Conservation (phyloP, 495 filamentous ascomycete genomes). For the Pseudevernia furfuracea region DNA sequence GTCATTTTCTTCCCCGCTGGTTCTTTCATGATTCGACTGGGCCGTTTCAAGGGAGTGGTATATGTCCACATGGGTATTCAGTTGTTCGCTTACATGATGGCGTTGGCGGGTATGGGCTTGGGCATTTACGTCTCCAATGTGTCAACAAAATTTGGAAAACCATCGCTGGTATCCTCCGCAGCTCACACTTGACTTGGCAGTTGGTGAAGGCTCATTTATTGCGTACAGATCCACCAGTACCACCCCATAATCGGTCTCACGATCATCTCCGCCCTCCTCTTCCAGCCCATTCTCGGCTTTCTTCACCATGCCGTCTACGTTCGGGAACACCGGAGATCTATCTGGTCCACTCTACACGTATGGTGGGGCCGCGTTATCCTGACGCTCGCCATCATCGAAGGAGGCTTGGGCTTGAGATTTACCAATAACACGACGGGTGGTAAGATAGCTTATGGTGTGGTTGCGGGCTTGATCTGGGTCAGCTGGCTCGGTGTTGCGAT, state of each 20-base stretch:
- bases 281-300: conserved; percentile 10
- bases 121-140: conserved; percentile 6
- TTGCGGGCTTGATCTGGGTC: conserved; percentile 47
- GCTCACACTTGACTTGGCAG: background rate
- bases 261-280: conserved; percentile 14
- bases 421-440: conserved; percentile 37
- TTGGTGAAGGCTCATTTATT: background rate
- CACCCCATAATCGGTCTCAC: conserved; percentile 18
- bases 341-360: conserved; percentile 40
- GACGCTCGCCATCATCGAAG: conserved; percentile 59
- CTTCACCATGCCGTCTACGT: conserved; percentile 10
- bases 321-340: background rate
- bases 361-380: conserved; percentile 62
- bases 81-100: conserved; percentile 13
- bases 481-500: conserved; percentile 37
- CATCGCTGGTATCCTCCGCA: background rate
- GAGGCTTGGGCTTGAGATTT: conserved; percentile 55
- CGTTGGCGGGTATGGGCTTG: conserved; percentile 12
- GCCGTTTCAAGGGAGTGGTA: conserved; percentile 27
- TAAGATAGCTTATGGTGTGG: conserved; percentile 50
- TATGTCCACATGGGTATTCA: conserved; percentile 19
- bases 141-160: background rate
- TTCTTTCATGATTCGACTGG: conserved; percentile 48
- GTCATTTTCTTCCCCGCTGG: conserved; percentile 50
- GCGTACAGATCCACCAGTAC: background rate